These are phyloP conservation scores for Vitellaria paradoxa DNA, from an alignment of 179 eudicot species.

Conservation along the genomic window DNA sequence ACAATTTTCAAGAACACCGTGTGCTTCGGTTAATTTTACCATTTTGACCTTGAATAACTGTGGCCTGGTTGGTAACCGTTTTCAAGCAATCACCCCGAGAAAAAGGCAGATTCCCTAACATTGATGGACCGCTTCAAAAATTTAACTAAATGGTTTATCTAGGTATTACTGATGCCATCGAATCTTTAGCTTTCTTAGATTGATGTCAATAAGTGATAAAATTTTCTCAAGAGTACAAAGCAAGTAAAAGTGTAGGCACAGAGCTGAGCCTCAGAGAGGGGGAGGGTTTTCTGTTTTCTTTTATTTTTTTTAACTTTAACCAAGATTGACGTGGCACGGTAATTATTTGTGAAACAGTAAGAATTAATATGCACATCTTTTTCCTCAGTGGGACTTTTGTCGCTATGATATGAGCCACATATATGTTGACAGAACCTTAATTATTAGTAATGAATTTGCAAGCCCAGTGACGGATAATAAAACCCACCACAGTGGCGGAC, in stretches of 20 bases:
- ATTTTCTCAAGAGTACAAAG: too few relatives aligned
- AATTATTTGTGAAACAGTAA: too few relatives aligned
- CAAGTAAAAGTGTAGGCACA: too few relatives aligned
- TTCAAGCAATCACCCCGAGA: slow-evolving; percentile 20
- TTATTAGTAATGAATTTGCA: slow-evolving; percentile 3
- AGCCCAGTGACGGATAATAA: background rate
- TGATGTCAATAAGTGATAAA: too few relatives aligned
- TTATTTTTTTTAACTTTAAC: too few relatives aligned
- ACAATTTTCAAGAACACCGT: background rate
- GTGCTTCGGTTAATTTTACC: slow-evolving; percentile 10
- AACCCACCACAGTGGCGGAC: background rate
- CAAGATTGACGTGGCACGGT: too few relatives aligned
- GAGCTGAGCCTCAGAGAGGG: too few relatives aligned
- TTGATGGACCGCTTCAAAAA: background rate
- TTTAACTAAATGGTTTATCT: background rate
- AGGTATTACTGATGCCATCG: too few relatives aligned
- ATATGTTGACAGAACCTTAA: background rate
- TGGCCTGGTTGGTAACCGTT: slow-evolving; percentile 15
- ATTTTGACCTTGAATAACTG: background rate
- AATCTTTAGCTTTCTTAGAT: background rate
- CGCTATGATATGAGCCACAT: too few relatives aligned
- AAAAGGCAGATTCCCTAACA: slow-evolving; percentile 22
- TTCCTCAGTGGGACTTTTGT: too few relatives aligned
- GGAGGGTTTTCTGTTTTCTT: too few relatives aligned
- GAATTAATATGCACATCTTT: too few relatives aligned